A percentile compares a stretch with the other conserved stretches of the same genome.
phyloP scores from a whole-genome alignment of 805 yeast genomes.

The Kodamaea jinghongensis region DNA sequence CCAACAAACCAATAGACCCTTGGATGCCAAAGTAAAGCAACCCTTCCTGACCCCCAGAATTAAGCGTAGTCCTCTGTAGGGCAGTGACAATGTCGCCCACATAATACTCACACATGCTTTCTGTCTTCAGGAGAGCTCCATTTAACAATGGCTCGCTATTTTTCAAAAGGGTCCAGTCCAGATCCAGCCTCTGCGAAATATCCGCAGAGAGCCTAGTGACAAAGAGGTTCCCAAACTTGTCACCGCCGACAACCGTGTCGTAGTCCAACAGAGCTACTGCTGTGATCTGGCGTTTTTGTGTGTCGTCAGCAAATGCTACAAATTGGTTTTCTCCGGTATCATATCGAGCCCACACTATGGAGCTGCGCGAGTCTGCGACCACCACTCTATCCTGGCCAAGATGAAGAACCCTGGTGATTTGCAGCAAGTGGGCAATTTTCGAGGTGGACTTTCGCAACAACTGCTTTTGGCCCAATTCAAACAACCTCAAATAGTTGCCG shows the following conservation, averaged over 20 bases:
- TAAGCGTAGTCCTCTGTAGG: conserved; percentile 52
- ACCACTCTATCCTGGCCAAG: conserved; percentile 56
- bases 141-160: conserved; percentile 37
- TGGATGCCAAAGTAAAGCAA: conserved; percentile 73
- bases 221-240: conserved; percentile 79
- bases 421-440: conserved; percentile 39
- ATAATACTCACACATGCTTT: conserved; percentile 54
- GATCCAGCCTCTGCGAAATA: conserved; percentile 47
- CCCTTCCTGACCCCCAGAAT: conserved; percentile 62
- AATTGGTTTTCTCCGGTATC: conserved; percentile 50
- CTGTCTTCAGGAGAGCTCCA: conserved; percentile 54
- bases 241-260: conserved; percentile 79
- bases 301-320: conserved; percentile 67
- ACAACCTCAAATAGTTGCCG: conserved; percentile 52
- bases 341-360: conserved; percentile 57
- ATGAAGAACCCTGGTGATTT: conserved; percentile 51
- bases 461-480: conserved; percentile 77
- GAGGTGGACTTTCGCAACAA: conserved; percentile 63
- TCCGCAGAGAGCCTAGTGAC: conserved; percentile 59
- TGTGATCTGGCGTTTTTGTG: conserved; percentile 64
- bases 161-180: conserved; percentile 41
- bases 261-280: conserved; percentile 61
- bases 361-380: conserved; percentile 69
- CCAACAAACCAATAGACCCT: conserved; percentile 74
- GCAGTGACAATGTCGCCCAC: conserved; percentile 70